Evolutionary conservation across 2,329 filamentous ascomycete species (phyloP), one percentile per base, ranked within the genome.

Genomic region (Daldinia eschscholtzii): DNA sequence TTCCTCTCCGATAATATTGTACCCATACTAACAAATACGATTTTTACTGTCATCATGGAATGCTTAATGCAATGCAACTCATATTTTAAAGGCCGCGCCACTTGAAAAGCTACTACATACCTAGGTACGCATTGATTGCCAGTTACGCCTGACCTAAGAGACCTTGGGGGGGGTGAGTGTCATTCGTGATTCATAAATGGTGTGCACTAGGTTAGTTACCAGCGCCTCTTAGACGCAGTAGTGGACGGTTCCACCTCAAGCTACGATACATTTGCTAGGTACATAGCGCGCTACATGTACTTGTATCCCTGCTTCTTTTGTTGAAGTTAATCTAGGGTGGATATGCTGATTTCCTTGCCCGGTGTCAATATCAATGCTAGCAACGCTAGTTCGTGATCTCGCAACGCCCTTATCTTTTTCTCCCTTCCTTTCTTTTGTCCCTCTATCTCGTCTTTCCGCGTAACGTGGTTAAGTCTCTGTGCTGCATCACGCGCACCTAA

Each of bases 111-210:
- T 39, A 58, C 23, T 37, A 55, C 20, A 23, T 23, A 55, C 20
- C 1, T 23, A 23, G 20, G 20, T 23, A 23, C 9, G 48, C 12
- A 37, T 26, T 28, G 26, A 53, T 12, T 57, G 26, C 39, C 30
- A 42, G 48, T 62, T 48, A 61, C 64, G 37, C 61, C 57, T 64
- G 62, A 61, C 50, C 65, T 15, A 6, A 42, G 35, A 56, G 46
- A 50, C 33, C 6, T 52, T 61, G 37, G 64, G 37, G 37, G 48
- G 33, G 33, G 33, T 61, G 56, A 59, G 62, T 66, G 60, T 66
- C 60, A 69, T 68, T 71, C 37, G 46, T 26, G 26, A 46, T 62
- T 60, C 52, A 61, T 68, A 63, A 52, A 70, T 71, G 68, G 70
- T 71, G 70, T 70, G 70, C 57, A 65, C 67, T 42, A 62, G 33